Evolutionary conservation across 2,329 filamentous ascomycete species (phyloP).

Genomic region (Xylaria hypoxylon): DNA sequence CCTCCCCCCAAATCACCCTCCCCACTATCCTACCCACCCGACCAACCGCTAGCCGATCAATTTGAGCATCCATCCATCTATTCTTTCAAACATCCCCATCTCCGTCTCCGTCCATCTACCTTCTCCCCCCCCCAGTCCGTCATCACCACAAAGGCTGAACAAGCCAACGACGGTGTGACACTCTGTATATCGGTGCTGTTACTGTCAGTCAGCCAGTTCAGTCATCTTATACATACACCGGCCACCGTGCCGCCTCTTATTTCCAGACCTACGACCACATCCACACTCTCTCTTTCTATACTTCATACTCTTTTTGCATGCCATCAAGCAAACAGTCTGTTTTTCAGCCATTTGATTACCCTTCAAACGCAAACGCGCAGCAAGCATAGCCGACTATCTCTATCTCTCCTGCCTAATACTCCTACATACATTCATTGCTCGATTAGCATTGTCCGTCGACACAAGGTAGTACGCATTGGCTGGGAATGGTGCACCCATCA

Average conservation of each 20-base stretch:
- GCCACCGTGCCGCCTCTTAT: conserved; percentile 20
- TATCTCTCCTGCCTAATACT: conserved; percentile 23
- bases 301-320: conserved; percentile 23
- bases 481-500: conserved; percentile 44
- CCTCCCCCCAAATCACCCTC: neutral
- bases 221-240: conserved; percentile 10
- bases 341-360: conserved; percentile 12
- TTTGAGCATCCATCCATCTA: conserved; percentile 33
- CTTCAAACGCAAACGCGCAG: conserved; percentile 24
- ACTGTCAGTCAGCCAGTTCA: conserved; percentile 5
- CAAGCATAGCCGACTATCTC: conserved; percentile 20
- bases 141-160: conserved; percentile 34
- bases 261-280: conserved; percentile 16
- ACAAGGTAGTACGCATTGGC: conserved; percentile 16
- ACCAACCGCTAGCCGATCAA: conserved; percentile 29
- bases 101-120: conserved; percentile 38
- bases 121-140: conserved; percentile 26
- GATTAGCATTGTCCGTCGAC: conserved; percentile 14
- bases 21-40: conserved; percentile 15
- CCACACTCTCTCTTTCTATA: conserved; percentile 11
- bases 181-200: conserved; percentile 21
- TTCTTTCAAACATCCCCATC: conserved; percentile 39
- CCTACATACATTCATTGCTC: conserved; percentile 20
- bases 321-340: conserved; percentile 14
- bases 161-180: conserved; percentile 29